Percentiles rank a stretch among this genome's conserved stretches.
These are phyloP conservation scores for Heliocybe sulcata DNA, from an alignment of 1,284 basidiomycete species.

Conservation along the genomic window DNA sequence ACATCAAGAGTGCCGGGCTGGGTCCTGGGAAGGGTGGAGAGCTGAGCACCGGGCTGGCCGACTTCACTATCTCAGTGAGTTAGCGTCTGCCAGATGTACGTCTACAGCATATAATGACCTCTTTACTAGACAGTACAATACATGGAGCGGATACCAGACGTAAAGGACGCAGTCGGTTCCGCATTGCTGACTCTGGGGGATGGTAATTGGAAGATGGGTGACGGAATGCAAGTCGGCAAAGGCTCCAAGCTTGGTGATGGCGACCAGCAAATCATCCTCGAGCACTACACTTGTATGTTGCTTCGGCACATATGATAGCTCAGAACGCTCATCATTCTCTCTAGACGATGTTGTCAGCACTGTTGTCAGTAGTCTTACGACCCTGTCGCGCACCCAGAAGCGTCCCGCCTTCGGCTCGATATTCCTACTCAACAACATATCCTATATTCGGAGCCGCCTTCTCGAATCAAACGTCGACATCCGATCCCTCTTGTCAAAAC, in stretches of 20 bases:
- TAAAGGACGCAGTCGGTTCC: conserved; percentile 55
- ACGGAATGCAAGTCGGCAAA: conserved; percentile 59
- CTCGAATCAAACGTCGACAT: conserved; percentile 40
- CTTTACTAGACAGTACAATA: conserved; percentile 55
- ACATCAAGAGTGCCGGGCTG: conserved; percentile 56
- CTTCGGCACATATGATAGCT: conserved; percentile 4
- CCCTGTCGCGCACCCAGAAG: conserved; percentile 54
- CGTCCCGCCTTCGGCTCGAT: conserved; percentile 64
- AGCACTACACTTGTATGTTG: conserved; percentile 65
- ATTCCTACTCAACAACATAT: conserved; percentile 72
- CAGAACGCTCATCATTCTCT: not conserved
- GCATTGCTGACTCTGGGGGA: conserved; percentile 66
- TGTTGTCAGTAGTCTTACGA: conserved; percentile 47
- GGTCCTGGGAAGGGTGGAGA: conserved; percentile 37
- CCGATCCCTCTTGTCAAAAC: conserved; percentile 45
- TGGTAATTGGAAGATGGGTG: conserved; percentile 85
- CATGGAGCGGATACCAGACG: conserved; percentile 59
- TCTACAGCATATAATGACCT: no score
- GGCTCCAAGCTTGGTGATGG: conserved; percentile 37
- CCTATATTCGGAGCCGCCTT: conserved; percentile 55
- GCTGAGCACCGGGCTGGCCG: conserved; percentile 51
- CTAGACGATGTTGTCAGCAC: conserved; percentile 66
- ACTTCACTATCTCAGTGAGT: conserved; percentile 51
- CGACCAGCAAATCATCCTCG: conserved; percentile 54
- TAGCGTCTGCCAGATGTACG: not conserved